phyloP scores from a whole-genome alignment of 2,329 filamentous ascomycete genomes.

The Hypoxylon sp. region DNA sequence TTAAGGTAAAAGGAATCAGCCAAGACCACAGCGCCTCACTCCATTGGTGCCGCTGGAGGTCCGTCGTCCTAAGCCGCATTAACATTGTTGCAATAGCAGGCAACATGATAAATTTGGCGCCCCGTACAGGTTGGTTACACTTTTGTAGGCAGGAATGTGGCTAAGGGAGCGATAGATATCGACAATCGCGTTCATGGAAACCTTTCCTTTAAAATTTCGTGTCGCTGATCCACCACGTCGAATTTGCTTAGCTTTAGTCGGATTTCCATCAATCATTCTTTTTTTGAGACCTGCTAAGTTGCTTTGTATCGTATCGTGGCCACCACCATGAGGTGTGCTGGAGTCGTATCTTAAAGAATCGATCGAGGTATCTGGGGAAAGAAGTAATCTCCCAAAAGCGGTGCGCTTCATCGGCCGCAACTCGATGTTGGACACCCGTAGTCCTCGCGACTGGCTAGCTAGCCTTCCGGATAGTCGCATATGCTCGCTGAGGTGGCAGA shows the following conservation, averaged over 20 bases:
- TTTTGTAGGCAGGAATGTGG: conserved; percentile 11
- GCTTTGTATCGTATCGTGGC: not conserved
- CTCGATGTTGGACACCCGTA: conserved; percentile 34
- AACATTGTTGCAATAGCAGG: conserved; percentile 19
- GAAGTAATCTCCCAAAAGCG: conserved; percentile 10
- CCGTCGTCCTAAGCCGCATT: conserved; percentile 2
- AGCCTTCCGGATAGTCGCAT: conserved; percentile 44
- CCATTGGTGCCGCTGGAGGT: conserved; percentile 24
- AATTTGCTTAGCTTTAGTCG: conserved; percentile 9
- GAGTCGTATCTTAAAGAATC: conserved; percentile 15
- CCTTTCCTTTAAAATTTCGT: conserved; percentile 15
- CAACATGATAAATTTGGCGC: conserved; percentile 17
- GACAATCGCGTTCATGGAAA: conserved; percentile 28
- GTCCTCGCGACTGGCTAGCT: conserved; percentile 41
- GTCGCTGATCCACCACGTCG: conserved; percentile 13
- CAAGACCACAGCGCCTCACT: conserved; percentile 20
- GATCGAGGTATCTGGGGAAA: conserved; percentile 14
- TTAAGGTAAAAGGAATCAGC: conserved; percentile 25
- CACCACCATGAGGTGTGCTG: conserved; percentile 30
- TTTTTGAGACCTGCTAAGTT: not conserved
- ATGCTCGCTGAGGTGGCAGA: conserved; percentile 40
- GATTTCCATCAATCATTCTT: not conserved
- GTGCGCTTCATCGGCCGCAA: not conserved
- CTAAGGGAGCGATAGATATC: conserved; percentile 18
- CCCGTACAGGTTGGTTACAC: conserved; percentile 12